These are phyloP conservation scores for Rhododendron molle DNA, from an alignment of 148 eudicot species.

Conservation along the genomic window DNA sequence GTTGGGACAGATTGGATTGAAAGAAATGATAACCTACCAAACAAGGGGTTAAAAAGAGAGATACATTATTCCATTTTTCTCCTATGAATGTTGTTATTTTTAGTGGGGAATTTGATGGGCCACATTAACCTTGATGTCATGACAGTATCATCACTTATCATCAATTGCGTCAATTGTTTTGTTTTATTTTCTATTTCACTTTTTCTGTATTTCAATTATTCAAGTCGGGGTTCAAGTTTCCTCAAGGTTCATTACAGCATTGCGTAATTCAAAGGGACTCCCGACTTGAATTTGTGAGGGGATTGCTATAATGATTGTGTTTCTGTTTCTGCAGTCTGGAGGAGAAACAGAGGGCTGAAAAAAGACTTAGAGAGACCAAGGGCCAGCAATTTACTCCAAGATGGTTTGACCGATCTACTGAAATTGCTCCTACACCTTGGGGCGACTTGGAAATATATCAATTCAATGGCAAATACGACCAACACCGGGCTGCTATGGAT, in stretches of 20 bases:
- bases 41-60: neutral
- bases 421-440: constrained; percentile 70
- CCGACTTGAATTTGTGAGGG: neutral
- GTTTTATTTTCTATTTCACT: neutral
- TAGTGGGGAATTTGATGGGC: neutral
- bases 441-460: constrained; percentile 73
- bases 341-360: constrained; percentile 78
- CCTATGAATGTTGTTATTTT: neutral
- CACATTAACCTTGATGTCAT: neutral
- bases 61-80: neutral
- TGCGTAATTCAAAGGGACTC: neutral
- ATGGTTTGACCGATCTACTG: constrained; percentile 60
- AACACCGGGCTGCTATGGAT: constrained; percentile 44
- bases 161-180: neutral
- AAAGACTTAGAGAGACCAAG: constrained; percentile 57
- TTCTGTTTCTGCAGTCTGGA: constrained; percentile 42
- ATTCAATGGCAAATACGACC: constrained; percentile 63
- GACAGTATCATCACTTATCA: neutral
- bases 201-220: neutral
- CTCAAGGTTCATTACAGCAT: neutral
- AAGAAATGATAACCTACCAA: neutral
- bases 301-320: neutral
- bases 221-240: neutral
- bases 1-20: neutral
- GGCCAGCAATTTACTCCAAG: constrained; percentile 50